Conservation (phyloP, 345 rosid genomes). For the Eucalyptus erythrocorys region DNA sequence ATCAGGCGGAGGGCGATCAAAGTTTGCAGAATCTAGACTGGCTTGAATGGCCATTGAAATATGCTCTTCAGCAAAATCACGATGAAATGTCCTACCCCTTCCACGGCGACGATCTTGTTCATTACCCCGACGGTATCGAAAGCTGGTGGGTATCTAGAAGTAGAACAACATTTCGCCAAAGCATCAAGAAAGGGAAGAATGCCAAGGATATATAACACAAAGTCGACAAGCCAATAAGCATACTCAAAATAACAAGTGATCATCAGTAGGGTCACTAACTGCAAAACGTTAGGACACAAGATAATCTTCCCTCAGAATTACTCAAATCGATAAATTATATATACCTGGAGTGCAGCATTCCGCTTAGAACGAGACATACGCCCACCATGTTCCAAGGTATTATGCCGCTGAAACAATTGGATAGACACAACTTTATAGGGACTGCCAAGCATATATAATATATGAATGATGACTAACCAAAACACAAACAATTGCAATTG, state of each 20-base stretch:
- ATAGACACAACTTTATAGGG: background rate
- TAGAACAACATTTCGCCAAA: background rate
- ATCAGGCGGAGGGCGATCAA: constrained; percentile 17
- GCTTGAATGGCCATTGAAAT: constrained; percentile 51
- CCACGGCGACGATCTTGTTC: constrained; percentile 72
- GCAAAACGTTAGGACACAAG: background rate
- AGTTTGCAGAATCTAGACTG: constrained; percentile 29
- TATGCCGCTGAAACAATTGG: constrained; percentile 61
- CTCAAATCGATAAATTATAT: background rate
- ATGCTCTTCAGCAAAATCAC: constrained; percentile 53
- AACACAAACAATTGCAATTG: background rate
- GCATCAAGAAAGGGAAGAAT: background rate
- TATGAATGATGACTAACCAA: background rate
- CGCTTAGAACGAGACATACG: constrained; percentile 92
- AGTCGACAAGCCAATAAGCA: background rate
- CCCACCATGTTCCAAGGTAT: constrained; percentile 87
- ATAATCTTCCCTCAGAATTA: background rate
- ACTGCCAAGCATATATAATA: background rate
- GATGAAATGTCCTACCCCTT: constrained; percentile 55
- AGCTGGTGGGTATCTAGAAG: constrained; percentile 87
- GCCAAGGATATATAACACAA: background rate
- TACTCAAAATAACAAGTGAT: background rate
- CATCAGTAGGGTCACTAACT: background rate
- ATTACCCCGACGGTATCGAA: constrained; percentile 40
- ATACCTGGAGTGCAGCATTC: constrained; percentile 89